These are phyloP conservation scores for Nemania sp. DNA, from an alignment of 2,329 filamentous ascomycete genomes.

Conservation along the genomic window DNA sequence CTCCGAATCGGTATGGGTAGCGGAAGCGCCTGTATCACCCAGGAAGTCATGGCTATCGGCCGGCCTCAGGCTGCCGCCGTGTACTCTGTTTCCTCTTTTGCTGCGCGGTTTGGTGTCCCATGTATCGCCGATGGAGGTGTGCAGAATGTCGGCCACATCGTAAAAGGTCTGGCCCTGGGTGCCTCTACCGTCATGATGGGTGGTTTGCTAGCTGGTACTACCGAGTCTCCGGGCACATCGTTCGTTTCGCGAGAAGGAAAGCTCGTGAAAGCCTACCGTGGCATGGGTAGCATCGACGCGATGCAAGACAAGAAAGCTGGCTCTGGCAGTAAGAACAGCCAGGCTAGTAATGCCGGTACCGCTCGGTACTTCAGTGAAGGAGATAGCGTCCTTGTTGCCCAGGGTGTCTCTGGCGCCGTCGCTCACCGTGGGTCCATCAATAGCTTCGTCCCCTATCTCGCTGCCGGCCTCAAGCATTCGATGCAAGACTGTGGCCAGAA, in stretches of 20 bases:
- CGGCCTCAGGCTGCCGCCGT: constrained; percentile 94
- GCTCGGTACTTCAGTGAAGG: constrained; percentile 98
- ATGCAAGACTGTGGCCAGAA: constrained; percentile 92
- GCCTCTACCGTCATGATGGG: constrained; percentile 99
- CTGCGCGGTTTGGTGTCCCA: constrained; percentile 90
- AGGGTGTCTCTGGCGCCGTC: constrained; percentile 89
- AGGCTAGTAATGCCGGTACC: constrained; percentile 89
- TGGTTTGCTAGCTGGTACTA: constrained; percentile 93
- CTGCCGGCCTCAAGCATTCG: constrained; percentile 94
- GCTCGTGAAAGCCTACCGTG: constrained; percentile 98
- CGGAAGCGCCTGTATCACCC: constrained; percentile 96
- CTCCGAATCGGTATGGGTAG: constrained; percentile 99
- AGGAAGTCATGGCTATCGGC: constrained; percentile 99
- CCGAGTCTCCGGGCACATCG: constrained; percentile 94
- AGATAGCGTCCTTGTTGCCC: constrained; percentile 90
- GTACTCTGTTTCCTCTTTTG: constrained; percentile 86
- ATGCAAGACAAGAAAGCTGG: constrained; percentile 99
- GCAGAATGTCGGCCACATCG: constrained; percentile 98
- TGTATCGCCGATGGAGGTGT: constrained; percentile 98
- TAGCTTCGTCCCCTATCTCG: constrained; percentile 95
- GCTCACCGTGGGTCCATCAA: constrained; percentile 82
- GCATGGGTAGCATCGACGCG: constrained; percentile 98
- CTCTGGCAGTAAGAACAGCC: constrained; percentile 69
- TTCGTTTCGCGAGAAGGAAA: constrained; percentile 96
- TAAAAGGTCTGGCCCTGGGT: constrained; percentile 94